A percentile compares a stretch with the other conserved stretches of the same genome.
Evolutionary conservation across 2,329 filamentous ascomycete genomes (phyloP).

Genomic region (Sporothrix protearum): DNA sequence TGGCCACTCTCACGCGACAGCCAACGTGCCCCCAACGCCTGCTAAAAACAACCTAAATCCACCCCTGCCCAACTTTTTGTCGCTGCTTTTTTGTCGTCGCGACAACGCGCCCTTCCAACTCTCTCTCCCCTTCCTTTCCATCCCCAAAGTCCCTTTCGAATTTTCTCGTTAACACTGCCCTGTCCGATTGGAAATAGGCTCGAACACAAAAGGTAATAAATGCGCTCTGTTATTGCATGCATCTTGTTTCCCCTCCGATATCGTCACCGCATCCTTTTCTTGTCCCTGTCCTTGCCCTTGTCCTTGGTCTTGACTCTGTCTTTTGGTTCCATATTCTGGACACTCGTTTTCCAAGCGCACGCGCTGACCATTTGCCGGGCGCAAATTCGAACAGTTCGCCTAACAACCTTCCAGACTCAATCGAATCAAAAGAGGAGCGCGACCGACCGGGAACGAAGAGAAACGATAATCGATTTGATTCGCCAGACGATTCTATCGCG

Average conservation of each 20-base stretch:
- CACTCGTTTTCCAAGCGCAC: neutral
- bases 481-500: neutral
- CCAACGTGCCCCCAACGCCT: neutral
- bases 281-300: neutral
- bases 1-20: neutral
- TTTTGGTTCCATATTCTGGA: neutral
- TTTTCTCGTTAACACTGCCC: neutral
- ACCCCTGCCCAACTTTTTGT: neutral
- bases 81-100: constrained; percentile 22
- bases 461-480: neutral
- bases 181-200: neutral
- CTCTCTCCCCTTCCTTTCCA: constrained; percentile 6
- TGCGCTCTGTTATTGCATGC: constrained; percentile 16
- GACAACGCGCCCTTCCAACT: constrained; percentile 20
- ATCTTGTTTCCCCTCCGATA: neutral
- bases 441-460: neutral
- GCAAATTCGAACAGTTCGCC: neutral
- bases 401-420: neutral
- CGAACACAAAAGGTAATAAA: constrained; percentile 10
- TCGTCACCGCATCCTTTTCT: neutral
- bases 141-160: neutral
- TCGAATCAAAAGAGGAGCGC: neutral
- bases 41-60: constrained; percentile 5
- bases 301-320: neutral
- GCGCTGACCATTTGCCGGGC: neutral